Evolutionary conservation across 2,329 filamentous ascomycete species (phyloP), one percentile per base, ranked within the genome.

Genomic region (Epichloe brachyelytri): DNA sequence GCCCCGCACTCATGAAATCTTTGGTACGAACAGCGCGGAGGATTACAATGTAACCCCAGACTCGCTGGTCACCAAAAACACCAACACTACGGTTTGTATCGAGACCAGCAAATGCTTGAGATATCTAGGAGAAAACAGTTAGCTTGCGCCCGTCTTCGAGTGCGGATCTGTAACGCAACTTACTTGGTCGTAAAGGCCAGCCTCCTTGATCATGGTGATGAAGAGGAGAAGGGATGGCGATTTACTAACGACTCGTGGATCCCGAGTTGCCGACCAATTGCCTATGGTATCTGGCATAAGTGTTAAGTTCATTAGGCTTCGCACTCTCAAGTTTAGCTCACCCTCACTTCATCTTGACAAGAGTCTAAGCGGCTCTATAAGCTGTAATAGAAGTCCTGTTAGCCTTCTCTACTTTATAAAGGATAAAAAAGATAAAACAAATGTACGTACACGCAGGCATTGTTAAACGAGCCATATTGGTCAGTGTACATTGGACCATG

Each of bases 131-230:
- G 10, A 4, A 30, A 22, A 22, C 5, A 22, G 4, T 22, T 22
- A 5, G 20, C 20, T 22, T 22, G 20, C 20, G 5, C 20, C 20
- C 20, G 20, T 22, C 4, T 22, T 22, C 20, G 20, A 7, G 22
- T 26, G 22, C 22, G 22, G 7, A 26, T 26, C 22, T 26, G 22
- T 26, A 26, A 26, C 22, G 22, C 22, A 17, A 39, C 52, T 50
- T 26, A 66, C 65, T 59, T 90, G 67, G 52, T 85, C 68, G 65
- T 91, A 91, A 20, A 89, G 66, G 11, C 85, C 86, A 0, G 83
- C 83, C 51, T 79, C 77, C 60, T 72, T 75, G 68, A 91, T 90
- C 75, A 83, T 82, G 55, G 76, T 75, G 58, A 90, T 88, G 69
- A 86, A 90, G 62, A 91, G 26, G 26, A 1, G 26, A 30, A 30